Percentiles rank a stretch among this genome's conserved stretches.
Conservation (phyloP, 306 rosid species). For the Castanea crenata region DNA sequence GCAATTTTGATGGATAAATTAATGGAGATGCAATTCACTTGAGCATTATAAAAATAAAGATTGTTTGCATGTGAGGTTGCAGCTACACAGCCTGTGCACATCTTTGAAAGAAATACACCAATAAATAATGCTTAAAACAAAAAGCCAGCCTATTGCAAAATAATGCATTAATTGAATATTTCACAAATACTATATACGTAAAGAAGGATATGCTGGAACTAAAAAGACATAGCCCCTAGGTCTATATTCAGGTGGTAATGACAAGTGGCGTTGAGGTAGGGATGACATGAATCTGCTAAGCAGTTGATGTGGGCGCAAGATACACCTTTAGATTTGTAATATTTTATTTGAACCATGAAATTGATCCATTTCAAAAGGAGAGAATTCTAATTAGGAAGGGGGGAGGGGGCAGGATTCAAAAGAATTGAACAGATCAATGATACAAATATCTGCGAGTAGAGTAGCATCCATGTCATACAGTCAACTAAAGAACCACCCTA, state of each 20-base stretch:
- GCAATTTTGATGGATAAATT: conserved; percentile 24
- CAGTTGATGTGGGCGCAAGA: too few species aligned
- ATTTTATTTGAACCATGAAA: too few species aligned
- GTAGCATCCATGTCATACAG: not conserved
- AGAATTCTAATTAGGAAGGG: too few species aligned
- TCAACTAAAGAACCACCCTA: not conserved
- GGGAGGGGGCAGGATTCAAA: not conserved
- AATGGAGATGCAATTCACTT: conserved; percentile 8
- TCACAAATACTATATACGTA: not conserved
- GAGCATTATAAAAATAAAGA: not conserved
- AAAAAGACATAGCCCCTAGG: not conserved
- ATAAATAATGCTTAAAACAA: not conserved
- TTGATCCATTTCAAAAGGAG: too few species aligned
- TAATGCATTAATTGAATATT: not conserved
- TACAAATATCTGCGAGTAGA: not conserved
- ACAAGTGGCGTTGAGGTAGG: not conserved
- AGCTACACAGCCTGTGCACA: not conserved
- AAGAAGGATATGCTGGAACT: not conserved
- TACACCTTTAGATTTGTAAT: too few species aligned
- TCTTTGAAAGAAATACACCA: not conserved
- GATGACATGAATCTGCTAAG: not conserved
- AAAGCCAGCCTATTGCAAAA: not conserved
- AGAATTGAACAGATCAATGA: not conserved
- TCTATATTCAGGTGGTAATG: not conserved
- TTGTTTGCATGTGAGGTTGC: conserved; percentile 15